Base-by-base conservation (phyloP, 2,329 filamentous ascomycete genomes). In the Fusarium transvaalense region DNA sequence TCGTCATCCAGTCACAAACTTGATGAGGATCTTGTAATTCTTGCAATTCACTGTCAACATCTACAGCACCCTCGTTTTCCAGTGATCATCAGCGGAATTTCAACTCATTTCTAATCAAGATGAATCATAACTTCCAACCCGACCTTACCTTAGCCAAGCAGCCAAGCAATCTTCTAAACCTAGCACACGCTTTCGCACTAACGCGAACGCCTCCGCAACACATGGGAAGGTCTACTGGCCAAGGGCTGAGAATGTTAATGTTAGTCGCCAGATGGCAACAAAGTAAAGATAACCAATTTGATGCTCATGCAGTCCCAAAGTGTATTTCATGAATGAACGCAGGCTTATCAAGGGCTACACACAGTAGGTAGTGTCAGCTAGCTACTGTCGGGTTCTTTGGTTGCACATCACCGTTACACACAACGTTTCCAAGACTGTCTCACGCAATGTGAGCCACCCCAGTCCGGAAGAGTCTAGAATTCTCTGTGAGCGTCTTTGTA, bases 181-280 rank as follows among this genome's bases (percentile, higher is more conserved):
- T 55, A 46, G 45, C 45, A 53, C 35, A 66, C 54, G 35, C 41
- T 64, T 39, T 53, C 47, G 48, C 56, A 71, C 68, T 70, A 69
- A 63, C 41, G 64, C 67, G 62, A 74, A 74, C 71, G 38, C 68
- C 71, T 71, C 60, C 56, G 23, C 25, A 41, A 42, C 69, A 72
- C 60, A 61, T 66, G 64, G 63, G 45, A 39, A 51, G 52, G 43
- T 59, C 52, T 56, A 74, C 71, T 74, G 69, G 68, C 52, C 48
- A 55, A 56, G 21, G 38, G 46, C 25, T 46, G 55, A 56, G 64
- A 42, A 54, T 51, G 50, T 25, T 6, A 25, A 25, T 6, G n/a
- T 41, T 42, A 62, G 23, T 35, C 47, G 21, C 53, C 43, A 43
- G 37, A 25, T 37, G 43, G 43, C 53, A 41, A 60, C 23, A 64